phyloP scores from a whole-genome alignment of 306 rosid genomes.

The Erythrophleum fordii region DNA sequence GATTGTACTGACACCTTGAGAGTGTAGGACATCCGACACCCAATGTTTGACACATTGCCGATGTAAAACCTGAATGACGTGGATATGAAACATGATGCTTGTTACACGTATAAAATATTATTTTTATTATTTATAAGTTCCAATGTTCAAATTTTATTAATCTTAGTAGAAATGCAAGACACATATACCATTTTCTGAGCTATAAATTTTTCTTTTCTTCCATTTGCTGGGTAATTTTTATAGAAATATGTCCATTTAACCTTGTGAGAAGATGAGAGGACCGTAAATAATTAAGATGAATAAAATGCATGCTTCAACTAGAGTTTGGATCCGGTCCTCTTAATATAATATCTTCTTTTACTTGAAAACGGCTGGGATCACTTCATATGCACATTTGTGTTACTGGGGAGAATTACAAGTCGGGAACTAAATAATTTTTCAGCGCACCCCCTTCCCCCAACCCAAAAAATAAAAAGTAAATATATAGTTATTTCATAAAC shows the following conservation, averaged over 20 bases:
- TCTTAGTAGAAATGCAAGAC: not conserved
- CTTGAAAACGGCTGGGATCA: not conserved
- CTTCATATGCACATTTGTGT: not conserved
- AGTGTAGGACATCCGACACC: not conserved
- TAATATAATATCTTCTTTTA: not conserved
- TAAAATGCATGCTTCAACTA: not conserved
- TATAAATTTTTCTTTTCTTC: not conserved
- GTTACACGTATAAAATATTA: not conserved
- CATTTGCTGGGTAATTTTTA: not conserved
- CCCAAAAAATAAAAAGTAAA: not conserved
- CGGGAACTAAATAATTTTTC: not conserved
- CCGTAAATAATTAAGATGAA: not conserved
- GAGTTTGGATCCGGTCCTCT: not conserved
- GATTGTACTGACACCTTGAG: slow-evolving; percentile 3
- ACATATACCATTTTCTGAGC: not conserved
- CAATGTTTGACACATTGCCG: not conserved
- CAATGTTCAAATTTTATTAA: not conserved
- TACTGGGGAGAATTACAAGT: not conserved
- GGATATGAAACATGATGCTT: not conserved
- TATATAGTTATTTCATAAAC: not conserved
- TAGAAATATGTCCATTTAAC: not conserved
- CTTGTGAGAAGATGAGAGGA: not conserved
- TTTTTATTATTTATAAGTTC: not conserved
- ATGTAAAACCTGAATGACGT: not conserved
- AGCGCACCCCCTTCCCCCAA: no score